phyloP scores from a whole-genome alignment of 1,139 yeast species.

The Scheffersomyces cryptocercus region DNA sequence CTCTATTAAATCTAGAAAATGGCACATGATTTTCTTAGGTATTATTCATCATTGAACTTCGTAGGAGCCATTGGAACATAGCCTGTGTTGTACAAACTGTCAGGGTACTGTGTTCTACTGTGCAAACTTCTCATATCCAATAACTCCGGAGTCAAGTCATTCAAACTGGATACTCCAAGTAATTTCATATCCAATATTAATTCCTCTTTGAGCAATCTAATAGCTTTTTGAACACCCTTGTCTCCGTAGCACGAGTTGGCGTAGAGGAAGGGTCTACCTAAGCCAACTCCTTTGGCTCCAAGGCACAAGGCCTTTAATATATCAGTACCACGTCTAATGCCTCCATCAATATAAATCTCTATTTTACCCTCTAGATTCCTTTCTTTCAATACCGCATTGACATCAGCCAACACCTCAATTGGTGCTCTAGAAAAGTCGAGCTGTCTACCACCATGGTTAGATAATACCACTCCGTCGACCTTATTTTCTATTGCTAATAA shows the following conservation, averaged over 20 bases:
- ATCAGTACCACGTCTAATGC: slow-evolving; percentile 57
- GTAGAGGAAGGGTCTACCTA: slow-evolving; percentile 51
- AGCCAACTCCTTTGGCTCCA: slow-evolving; percentile 59
- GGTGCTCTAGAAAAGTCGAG: slow-evolving; percentile 52
- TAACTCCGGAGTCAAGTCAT: slow-evolving; percentile 29
- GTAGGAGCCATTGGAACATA: slow-evolving; percentile 16
- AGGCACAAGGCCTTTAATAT: slow-evolving; percentile 54
- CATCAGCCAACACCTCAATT: slow-evolving; percentile 49
- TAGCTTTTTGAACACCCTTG: slow-evolving; percentile 45
- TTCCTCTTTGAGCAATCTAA: slow-evolving; percentile 46
- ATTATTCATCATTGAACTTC: slow-evolving; percentile 8
- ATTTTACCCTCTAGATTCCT: slow-evolving; percentile 34
- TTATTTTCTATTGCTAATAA: slow-evolving; percentile 46
- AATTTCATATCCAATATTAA: slow-evolving; percentile 48
- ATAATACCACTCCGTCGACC: slow-evolving; percentile 50
- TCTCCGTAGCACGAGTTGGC: slow-evolving; percentile 54
- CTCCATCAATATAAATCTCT: slow-evolving; percentile 55
- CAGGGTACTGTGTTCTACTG: slow-evolving; percentile 6
- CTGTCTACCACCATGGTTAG: slow-evolving; percentile 61
- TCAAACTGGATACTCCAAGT: slow-evolving; percentile 42
- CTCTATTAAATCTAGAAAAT: too few relatives aligned
- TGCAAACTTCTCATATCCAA: slow-evolving; percentile 13
- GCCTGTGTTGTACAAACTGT: slow-evolving; percentile 11
- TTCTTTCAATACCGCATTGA: slow-evolving; percentile 40
- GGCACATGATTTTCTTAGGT: too few relatives aligned